Conservation (phyloP, 2,329 filamentous ascomycete genomes). For the Penicillium oxalicum region DNA sequence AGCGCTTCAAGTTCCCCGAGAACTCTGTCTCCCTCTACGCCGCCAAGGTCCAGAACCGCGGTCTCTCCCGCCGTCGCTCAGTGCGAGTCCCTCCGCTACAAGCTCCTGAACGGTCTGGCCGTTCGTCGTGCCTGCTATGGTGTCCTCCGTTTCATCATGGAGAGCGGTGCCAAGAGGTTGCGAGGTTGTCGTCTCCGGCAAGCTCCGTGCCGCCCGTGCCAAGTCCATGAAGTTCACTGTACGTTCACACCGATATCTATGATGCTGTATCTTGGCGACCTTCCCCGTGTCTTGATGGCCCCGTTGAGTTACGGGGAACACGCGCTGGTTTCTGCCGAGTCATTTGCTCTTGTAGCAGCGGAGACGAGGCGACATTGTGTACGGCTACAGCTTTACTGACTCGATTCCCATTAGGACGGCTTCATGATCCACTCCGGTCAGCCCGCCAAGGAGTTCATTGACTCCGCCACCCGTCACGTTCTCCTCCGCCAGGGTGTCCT, state of each 20-base stretch:
- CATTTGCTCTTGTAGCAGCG: not conserved
- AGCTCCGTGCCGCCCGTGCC: slow-evolving; percentile 96
- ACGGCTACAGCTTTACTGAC: not conserved
- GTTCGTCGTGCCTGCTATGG: slow-evolving; percentile 99
- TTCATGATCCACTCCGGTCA: slow-evolving; percentile 99
- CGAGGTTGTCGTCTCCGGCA: slow-evolving; percentile 98
- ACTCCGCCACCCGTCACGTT: slow-evolving; percentile 96
- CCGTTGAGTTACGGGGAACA: too few species aligned
- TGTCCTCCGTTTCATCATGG: slow-evolving; percentile 99
- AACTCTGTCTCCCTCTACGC: slow-evolving; percentile 99
- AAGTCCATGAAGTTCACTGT: slow-evolving; percentile 99
- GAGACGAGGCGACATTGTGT: not conserved
- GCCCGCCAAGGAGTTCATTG: slow-evolving; percentile 99
- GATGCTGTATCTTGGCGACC: not conserved
- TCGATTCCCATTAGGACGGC: slow-evolving; percentile 57
- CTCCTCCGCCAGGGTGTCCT: slow-evolving; percentile 99
- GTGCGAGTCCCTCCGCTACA: slow-evolving; percentile 99
- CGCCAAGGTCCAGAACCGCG: slow-evolving; percentile 99
- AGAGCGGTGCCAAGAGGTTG: slow-evolving; percentile 99
- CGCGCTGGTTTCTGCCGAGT: too few species aligned
- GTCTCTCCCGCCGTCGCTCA: slow-evolving; percentile 99
- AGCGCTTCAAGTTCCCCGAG: slow-evolving; percentile 99
- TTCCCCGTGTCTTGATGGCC: not conserved
- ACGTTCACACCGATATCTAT: slow-evolving; percentile 31
- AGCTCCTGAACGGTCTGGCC: slow-evolving; percentile 98